Conservation (phyloP, 306 rosid genomes). For the Trifolium repens region DNA sequence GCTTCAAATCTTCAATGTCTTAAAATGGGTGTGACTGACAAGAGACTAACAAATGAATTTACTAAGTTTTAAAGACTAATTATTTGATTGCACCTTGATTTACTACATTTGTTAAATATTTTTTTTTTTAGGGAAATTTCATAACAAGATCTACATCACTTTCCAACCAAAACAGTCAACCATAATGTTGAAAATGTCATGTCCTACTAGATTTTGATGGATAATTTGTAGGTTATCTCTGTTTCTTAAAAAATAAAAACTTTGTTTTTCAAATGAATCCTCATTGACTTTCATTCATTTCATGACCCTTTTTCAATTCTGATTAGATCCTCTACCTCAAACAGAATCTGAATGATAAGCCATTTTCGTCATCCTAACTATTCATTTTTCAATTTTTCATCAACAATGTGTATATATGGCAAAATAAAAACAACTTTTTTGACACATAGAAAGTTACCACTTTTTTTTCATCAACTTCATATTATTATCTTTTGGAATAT, state of each 20-base stretch:
- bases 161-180: slow-evolving; percentile 19
- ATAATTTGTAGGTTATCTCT: slow-evolving; percentile 35
- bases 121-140: background rate
- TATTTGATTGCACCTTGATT: too few relatives aligned
- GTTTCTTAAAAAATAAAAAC: too few relatives aligned
- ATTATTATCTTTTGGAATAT: background rate
- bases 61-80: too few relatives aligned
- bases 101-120: too few relatives aligned
- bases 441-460: background rate
- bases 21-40: too few relatives aligned
- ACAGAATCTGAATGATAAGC: slow-evolving; percentile 68
- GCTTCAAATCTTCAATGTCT: too few relatives aligned
- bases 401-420: background rate
- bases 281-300: slow-evolving; percentile 61
- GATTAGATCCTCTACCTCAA: slow-evolving; percentile 66
- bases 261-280: slow-evolving; percentile 47
- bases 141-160: background rate
- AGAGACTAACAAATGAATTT: too few relatives aligned
- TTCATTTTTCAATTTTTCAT: background rate
- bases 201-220: slow-evolving; percentile 43
- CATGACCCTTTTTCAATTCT: slow-evolving; percentile 48
- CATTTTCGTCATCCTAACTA: slow-evolving; percentile 42
- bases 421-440: background rate
- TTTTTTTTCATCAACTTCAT: background rate
- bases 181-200: slow-evolving; percentile 40